A percentile compares a stretch with the other conserved stretches of the same genome.
These are phyloP conservation scores for Fragilaria crotonensis DNA, from an alignment of 108 stramenopile genomes.

Conservation along the genomic window DNA sequence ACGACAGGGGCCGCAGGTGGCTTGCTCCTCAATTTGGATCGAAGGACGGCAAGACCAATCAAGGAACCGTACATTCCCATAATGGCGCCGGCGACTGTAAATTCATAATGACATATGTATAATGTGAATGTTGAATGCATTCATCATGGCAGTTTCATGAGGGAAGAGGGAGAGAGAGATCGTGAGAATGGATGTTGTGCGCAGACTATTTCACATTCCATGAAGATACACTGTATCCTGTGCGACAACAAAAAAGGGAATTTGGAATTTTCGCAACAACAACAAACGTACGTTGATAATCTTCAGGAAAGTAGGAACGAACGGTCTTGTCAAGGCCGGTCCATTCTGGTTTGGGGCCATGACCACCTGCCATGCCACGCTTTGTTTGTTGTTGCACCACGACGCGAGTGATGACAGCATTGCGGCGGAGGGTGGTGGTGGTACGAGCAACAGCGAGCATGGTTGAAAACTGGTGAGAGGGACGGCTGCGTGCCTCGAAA, in stretches of 20 bases:
- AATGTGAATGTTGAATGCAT: neutral
- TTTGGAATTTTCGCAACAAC: conserved; percentile 10
- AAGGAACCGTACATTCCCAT: conserved; percentile 63
- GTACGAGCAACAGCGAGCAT: conserved; percentile 36
- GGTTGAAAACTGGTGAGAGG: conserved; percentile 7
- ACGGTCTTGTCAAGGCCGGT: conserved; percentile 82
- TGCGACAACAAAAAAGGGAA: conserved; percentile 7
- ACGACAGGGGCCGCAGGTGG: conserved; percentile 17
- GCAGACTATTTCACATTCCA: neutral
- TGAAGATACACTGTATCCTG: neutral
- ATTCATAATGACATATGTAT: neutral
- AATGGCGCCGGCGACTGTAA: conserved; percentile 67
- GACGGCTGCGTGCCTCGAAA: no score
- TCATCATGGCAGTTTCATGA: neutral
- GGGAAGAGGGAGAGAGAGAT: neutral
- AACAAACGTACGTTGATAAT: conserved; percentile 65
- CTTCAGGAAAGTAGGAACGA: conserved; percentile 65
- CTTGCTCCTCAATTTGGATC: conserved; percentile 19
- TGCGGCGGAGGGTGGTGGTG: conserved; percentile 45
- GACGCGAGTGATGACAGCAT: conserved; percentile 11
- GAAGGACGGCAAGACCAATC: conserved; percentile 27
- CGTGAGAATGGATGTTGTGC: neutral
- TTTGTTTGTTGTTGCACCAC: conserved; percentile 39
- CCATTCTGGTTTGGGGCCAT: conserved; percentile 66
- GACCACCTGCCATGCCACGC: conserved; percentile 52